Percentiles rank a stretch among this genome's conserved stretches.
These are phyloP conservation scores for Omphalotus olearius DNA, from an alignment of 1,284 basidiomycete genomes.

Conservation along the genomic window DNA sequence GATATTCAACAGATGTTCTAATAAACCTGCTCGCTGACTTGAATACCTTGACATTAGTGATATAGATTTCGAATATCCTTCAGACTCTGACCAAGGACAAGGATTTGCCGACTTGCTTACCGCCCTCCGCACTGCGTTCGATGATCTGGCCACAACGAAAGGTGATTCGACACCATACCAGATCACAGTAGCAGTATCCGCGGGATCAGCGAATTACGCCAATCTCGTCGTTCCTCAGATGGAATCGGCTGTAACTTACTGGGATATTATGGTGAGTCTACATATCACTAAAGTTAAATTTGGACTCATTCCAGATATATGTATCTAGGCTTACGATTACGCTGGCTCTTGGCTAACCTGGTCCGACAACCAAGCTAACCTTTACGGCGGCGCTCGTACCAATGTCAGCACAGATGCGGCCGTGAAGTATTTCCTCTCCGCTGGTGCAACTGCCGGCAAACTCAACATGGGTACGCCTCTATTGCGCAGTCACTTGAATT, in stretches of 20 bases:
- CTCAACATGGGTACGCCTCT: slow-evolving; percentile 64
- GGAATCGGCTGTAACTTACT: slow-evolving; percentile 74
- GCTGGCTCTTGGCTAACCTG: slow-evolving; percentile 65
- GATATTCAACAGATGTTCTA: slow-evolving; percentile 1
- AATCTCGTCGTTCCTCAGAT: slow-evolving; percentile 68
- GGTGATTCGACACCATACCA: slow-evolving; percentile 58
- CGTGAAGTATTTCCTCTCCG: slow-evolving; percentile 58
- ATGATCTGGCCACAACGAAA: slow-evolving; percentile 46
- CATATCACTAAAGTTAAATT: neutral
- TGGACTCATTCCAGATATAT: neutral
- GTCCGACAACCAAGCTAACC: slow-evolving; percentile 78
- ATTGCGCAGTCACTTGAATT: slow-evolving; percentile 1
- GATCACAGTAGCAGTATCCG: slow-evolving; percentile 54
- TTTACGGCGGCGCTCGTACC: slow-evolving; percentile 64
- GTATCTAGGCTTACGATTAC: slow-evolving; percentile 68
- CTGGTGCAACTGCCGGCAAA: slow-evolving; percentile 72
- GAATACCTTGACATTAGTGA: slow-evolving; percentile 36
- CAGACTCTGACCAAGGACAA: slow-evolving; percentile 45
- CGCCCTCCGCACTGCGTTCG: slow-evolving; percentile 51
- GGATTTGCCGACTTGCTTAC: slow-evolving; percentile 58
- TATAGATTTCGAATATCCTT: slow-evolving; percentile 67
- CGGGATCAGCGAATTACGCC: slow-evolving; percentile 66
- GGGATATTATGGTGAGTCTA: slow-evolving; percentile 83
- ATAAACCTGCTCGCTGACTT: neutral
- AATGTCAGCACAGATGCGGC: slow-evolving; percentile 70